Evolutionary conservation across 192 early-diverging fungal genomes (phyloP).

Genomic region (Gryganskiella cystojenkinii): DNA sequence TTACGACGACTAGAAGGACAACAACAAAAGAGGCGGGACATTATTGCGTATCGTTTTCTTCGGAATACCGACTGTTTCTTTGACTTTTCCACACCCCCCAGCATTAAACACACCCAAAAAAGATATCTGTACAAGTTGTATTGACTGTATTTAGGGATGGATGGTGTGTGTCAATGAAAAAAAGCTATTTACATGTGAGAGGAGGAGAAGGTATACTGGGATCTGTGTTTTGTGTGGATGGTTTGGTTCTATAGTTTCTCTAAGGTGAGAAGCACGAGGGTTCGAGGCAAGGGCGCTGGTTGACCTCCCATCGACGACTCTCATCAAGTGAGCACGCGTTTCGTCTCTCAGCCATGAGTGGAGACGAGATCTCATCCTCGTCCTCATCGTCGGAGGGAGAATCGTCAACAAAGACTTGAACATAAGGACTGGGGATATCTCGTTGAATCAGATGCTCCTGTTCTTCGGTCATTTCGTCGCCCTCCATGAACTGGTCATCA

Average conservation of each 20-base stretch:
- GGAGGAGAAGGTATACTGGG: neutral
- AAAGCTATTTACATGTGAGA: no score
- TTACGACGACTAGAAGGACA: conserved; percentile 29
- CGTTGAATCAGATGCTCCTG: neutral
- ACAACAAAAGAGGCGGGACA: neutral
- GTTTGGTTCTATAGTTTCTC: neutral
- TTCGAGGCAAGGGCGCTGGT: neutral
- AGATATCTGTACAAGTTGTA: neutral
- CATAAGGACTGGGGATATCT: neutral
- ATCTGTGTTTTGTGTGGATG: no score
- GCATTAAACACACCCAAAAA: neutral
- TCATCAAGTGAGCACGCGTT: conserved; percentile 42
- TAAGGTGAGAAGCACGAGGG: neutral
- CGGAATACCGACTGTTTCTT: no score
- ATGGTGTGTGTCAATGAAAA: no score
- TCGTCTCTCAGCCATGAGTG: conserved; percentile 9
- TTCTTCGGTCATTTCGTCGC: neutral
- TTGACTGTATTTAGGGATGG: no score
- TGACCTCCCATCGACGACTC: conserved; percentile 23
- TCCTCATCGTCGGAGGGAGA: neutral
- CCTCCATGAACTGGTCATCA: neutral
- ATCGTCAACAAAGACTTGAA: neutral
- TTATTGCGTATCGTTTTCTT: neutral
- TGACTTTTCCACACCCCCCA: no score
- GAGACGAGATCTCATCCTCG: conserved; percentile 3